Conservation (phyloP, 768 basidiomycete genomes). For the Omphalotus guepiniiformis region DNA sequence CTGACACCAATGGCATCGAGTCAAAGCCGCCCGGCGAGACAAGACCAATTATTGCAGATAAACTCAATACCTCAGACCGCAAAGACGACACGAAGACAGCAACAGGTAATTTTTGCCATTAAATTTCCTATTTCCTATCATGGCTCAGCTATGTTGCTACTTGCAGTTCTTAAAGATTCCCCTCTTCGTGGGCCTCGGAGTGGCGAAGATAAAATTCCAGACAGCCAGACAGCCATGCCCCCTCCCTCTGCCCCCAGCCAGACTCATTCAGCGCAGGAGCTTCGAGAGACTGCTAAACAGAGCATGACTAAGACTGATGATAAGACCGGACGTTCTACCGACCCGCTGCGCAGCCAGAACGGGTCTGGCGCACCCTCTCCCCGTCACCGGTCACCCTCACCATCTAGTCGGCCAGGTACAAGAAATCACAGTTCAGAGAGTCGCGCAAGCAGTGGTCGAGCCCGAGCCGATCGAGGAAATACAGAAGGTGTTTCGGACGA, state of each 20-base stretch:
- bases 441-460: slow-evolving; percentile 62
- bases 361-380: slow-evolving; percentile 56
- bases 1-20: slow-evolving; percentile 33
- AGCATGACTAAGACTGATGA: slow-evolving; percentile 45
- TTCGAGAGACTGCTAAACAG: slow-evolving; percentile 77
- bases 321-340: slow-evolving; percentile 21
- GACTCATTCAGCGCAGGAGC: slow-evolving; percentile 71
- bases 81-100: background rate
- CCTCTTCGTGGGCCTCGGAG: slow-evolving; percentile 32
- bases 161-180: slow-evolving; percentile 17
- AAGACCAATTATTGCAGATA: slow-evolving; percentile 8
- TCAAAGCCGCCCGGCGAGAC: slow-evolving; percentile 23
- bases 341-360: slow-evolving; percentile 41
- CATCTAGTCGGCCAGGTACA: slow-evolving; percentile 61
- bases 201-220: slow-evolving; percentile 35
- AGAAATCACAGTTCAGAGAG: slow-evolving; percentile 71
- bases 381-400: slow-evolving; percentile 62
- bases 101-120: too few relatives aligned
- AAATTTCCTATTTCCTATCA: too few relatives aligned
- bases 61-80: background rate
- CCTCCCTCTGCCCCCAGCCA: slow-evolving; percentile 78
- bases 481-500: slow-evolving; percentile 49
- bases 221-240: slow-evolving; percentile 56
- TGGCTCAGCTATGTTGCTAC: too few relatives aligned
- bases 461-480: slow-evolving; percentile 46